Evolutionary conservation across 306 rosid genomes (phyloP), one percentile per base, ranked within the genome.

Genomic region (Crotalaria pallida): DNA sequence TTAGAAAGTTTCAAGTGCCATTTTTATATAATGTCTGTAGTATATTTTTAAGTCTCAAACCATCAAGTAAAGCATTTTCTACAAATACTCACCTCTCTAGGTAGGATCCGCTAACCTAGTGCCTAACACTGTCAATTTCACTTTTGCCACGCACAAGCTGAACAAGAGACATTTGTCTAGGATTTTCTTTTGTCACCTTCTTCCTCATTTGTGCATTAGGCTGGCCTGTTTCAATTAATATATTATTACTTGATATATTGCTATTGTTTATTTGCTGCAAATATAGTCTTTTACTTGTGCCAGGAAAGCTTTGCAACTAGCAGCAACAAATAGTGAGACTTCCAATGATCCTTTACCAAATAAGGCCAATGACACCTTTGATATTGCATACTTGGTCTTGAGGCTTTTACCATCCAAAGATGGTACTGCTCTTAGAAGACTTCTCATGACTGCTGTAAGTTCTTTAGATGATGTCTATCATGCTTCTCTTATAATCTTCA

Each of bases 381-480:
- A 88, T 41, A 58, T 84, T 78, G 94, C 93, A 7, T 81, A 80
- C 58, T 87, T 94, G 75, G 71, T 94, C 67, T 71, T 91, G 82
- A 85, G 78, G 84, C 83, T 94, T 72, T 78, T 94, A 69, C 85
- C 87, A 33, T 94, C 98, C 58, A 87, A 85, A 71, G 95, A 94
- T 34, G 98, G 98, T 41, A 83, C 77, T 40, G 92, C 80, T 82
- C 86, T 94, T 61, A 85, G 98, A 85, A 87, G 98, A 79, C 98
- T 94, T 70, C 79, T 90, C 73, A 94, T 94, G 96, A 94, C 94
- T 71, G 97, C 88, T 6, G 98, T 94, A 76, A 88, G 98, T 88
- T 71, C 58, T 74, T 74, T 66, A 52, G 69, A 44, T 61, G 51
- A 58, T 56, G 29, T 52, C 31, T 45, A 44, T 38, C 49, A 16